Base-by-base conservation (phyloP, 2,329 filamentous ascomycete species). In the Lachnellula arida region DNA sequence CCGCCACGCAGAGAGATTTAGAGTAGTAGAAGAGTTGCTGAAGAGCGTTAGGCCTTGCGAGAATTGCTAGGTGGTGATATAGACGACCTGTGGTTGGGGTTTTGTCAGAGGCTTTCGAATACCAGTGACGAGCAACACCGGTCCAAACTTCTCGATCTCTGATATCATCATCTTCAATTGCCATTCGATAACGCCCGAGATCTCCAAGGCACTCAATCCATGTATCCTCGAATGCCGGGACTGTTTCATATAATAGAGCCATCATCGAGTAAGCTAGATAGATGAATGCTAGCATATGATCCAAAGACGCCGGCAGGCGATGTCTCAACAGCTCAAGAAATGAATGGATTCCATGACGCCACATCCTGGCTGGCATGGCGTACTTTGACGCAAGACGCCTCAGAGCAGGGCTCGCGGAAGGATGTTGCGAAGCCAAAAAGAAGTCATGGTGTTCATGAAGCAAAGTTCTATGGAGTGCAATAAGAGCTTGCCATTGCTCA, bases 241-340 rank as follows among this genome's bases (percentile, higher is more conserved):
- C 89, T 0, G 89, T 96, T 65, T 97, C 93, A 57, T 91, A 88
- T 0, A 97, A 72, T 0, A 97, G 72, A 0, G 89, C 87, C 81
- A 97, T 90, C 84, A 96, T 95, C 2, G 87, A 88, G 61, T 97
- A 97, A 0, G 91, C 87, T 15, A 93, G 72, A 60, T 95, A 95
- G 0, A 97, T 91, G 54, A 96, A 97, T 0, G 86, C 85, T 0
- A 96, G 75, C 91, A 97, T 97, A 54, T 95, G 88, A 49, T 97
- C 92, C 0, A 91, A 73, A 1, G 88, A 91, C 0, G 78, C 79
- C 0, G 92, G 93, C 0, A 96, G 74, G 2, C 86, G 81, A 61
- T 89, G 84, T 0, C 90, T 78, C 0, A 96, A 71, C 0, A 95
- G 70, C 62, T 96, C 90, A 0, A 96, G 76, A 55, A 94, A 94